Percentiles rank a stretch among this genome's conserved stretches.
Conservation (phyloP, 768 basidiomycete species). For the Lanmaoa rubissima region DNA sequence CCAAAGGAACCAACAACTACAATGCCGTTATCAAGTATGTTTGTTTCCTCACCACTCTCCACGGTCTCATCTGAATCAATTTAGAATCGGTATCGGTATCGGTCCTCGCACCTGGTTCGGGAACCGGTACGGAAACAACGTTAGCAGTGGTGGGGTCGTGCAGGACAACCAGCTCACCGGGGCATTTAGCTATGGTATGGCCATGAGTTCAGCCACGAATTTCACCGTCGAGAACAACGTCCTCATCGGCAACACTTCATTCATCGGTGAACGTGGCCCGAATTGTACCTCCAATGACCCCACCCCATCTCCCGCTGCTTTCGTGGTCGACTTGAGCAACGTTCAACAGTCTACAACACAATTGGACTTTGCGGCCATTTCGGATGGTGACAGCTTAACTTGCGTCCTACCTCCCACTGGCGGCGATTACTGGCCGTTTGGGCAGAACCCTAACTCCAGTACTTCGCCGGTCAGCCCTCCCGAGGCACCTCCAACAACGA, state of each 20-base stretch:
- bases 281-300: conserved; percentile 54
- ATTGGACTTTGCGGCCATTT: conserved; percentile 48
- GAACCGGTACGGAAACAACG: conserved; percentile 50
- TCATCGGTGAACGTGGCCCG: conserved; percentile 66
- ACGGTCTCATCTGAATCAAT: conserved; percentile 7
- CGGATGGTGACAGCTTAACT: conserved; percentile 55
- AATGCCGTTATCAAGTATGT: conserved; percentile 71
- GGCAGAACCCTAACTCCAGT: conserved; percentile 42
- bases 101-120: conserved; percentile 80
- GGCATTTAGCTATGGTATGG: conserved; percentile 75
- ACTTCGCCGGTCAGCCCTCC: conserved; percentile 22
- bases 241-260: conserved; percentile 68
- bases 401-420: conserved; percentile 67
- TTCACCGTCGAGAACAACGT: conserved; percentile 66
- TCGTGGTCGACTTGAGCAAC: conserved; percentile 51
- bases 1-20: conserved; percentile 53
- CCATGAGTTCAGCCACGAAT: conserved; percentile 57
- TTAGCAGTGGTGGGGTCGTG: conserved; percentile 53
- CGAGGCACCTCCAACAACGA: conserved; percentile 2
- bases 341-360: conserved; percentile 46
- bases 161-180: conserved; percentile 57
- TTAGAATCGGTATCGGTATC: conserved; percentile 76
- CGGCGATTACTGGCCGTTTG: conserved; percentile 74
- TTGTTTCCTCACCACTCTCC: not conserved
- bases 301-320: conserved; percentile 55